phyloP scores from a whole-genome alignment of 2,329 filamentous ascomycete genomes.

The Neurospora sp. region DNA sequence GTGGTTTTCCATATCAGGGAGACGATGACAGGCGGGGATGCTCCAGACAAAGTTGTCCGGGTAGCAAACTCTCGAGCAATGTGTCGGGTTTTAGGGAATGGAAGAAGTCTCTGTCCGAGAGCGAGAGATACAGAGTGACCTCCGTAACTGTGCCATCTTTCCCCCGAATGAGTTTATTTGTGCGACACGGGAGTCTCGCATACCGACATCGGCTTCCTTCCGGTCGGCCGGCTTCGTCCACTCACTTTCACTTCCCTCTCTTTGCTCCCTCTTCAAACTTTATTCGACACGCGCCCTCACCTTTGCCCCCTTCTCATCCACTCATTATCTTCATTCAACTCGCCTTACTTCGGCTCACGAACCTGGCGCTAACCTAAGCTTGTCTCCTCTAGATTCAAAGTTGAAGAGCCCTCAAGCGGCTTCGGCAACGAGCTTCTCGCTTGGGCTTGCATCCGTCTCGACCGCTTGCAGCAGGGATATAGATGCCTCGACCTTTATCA shows the following conservation, averaged over 20 bases:
- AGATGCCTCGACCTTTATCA: slow-evolving; percentile 44
- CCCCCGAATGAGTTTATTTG: neutral
- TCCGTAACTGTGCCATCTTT: neutral
- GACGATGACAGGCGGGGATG: neutral
- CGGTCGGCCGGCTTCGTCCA: neutral
- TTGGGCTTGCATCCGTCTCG: slow-evolving; percentile 52
- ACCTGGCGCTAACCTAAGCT: neutral
- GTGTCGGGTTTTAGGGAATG: neutral
- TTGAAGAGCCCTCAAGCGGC: slow-evolving; percentile 38
- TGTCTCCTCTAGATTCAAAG: slow-evolving; percentile 35
- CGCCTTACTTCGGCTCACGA: neutral
- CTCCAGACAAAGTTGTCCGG: neutral
- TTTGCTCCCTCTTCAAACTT: neutral
- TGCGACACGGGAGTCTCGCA: neutral
- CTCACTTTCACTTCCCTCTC: neutral
- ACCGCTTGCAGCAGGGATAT: slow-evolving; percentile 46
- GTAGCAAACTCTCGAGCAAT: neutral
- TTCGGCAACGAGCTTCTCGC: slow-evolving; percentile 33
- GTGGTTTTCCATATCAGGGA: neutral
- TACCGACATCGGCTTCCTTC: neutral
- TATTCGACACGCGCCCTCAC: neutral
- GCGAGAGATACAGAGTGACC: neutral
- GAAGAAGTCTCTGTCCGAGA: neutral
- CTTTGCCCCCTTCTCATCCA: neutral
- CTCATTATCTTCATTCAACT: neutral